Conservation (phyloP, 1,139 yeast species). For the Debaryomyces sp. region DNA sequence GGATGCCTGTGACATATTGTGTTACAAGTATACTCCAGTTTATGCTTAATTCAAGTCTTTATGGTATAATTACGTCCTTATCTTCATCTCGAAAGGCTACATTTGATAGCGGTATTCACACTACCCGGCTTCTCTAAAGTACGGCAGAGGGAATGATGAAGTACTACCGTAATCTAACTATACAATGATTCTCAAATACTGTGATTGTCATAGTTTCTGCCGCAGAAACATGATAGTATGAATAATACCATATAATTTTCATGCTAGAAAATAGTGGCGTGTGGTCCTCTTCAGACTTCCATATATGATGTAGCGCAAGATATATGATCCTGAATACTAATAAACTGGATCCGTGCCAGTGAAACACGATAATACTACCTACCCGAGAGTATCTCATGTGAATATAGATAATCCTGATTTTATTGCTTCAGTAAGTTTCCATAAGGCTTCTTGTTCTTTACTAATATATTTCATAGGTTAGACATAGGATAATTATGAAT, state of each 20-base stretch:
- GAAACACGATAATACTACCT: background rate
- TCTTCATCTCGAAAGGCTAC: background rate
- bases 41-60: background rate
- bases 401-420: background rate
- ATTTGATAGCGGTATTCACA: background rate
- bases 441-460: background rate
- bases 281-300: background rate
- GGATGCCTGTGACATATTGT: constrained; percentile 31
- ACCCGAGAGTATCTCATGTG: background rate
- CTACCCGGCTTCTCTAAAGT: background rate
- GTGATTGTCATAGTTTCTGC: too few species aligned
- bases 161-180: background rate
- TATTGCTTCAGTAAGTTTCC: background rate
- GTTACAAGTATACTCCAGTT: background rate
- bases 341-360: background rate
- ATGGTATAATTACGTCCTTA: background rate
- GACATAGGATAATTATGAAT: background rate
- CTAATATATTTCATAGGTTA: background rate
- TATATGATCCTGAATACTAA: background rate
- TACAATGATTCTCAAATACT: background rate
- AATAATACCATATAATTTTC: background rate
- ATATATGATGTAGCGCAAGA: background rate
- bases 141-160: background rate
- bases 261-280: background rate
- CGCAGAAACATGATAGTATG: background rate